phyloP scores from a whole-genome alignment of 2,329 filamentous ascomycete genomes.

The Pestalotiopsis sp. region DNA sequence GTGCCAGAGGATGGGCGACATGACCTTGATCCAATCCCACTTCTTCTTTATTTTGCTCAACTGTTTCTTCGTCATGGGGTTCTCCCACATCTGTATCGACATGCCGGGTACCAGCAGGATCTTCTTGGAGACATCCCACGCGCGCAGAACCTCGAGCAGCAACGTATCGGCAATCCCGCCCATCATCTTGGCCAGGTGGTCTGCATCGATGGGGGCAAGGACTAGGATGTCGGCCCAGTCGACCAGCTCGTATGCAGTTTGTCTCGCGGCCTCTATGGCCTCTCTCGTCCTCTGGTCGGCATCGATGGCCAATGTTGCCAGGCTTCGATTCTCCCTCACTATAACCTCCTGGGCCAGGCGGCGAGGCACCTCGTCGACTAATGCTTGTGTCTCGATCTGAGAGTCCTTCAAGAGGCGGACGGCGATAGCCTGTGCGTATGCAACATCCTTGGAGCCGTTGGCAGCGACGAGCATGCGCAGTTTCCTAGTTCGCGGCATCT shows the following conservation, averaged over 20 bases:
- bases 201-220: constrained; percentile 80
- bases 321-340: constrained; percentile 55
- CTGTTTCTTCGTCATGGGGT: constrained; percentile 85
- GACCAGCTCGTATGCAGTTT: constrained; percentile 66
- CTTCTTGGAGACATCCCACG: constrained; percentile 85
- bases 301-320: constrained; percentile 34
- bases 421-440: constrained; percentile 65
- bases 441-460: constrained; percentile 64
- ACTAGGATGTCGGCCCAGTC: constrained; percentile 88
- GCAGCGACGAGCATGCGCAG: constrained; percentile 65
- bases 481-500: constrained; percentile 43
- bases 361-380: constrained; percentile 65
- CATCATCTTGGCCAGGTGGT: constrained; percentile 85
- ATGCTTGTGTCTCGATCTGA: constrained; percentile 60
- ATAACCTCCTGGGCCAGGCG: constrained; percentile 64
- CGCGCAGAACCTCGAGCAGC: constrained; percentile 76
- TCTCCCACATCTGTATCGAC: constrained; percentile 87
- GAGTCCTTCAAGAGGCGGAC: constrained; percentile 66
- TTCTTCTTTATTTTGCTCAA: constrained; percentile 79
- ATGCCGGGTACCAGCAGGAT: constrained; percentile 85
- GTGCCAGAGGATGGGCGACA: constrained; percentile 81
- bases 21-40: constrained; percentile 83
- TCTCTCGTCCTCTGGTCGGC: constrained; percentile 34
- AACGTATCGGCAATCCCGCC: constrained; percentile 80
- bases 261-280: constrained; percentile 53